Conservation (phyloP, 2,329 filamentous ascomycete genomes). For the Exophiala spinifera region DNA sequence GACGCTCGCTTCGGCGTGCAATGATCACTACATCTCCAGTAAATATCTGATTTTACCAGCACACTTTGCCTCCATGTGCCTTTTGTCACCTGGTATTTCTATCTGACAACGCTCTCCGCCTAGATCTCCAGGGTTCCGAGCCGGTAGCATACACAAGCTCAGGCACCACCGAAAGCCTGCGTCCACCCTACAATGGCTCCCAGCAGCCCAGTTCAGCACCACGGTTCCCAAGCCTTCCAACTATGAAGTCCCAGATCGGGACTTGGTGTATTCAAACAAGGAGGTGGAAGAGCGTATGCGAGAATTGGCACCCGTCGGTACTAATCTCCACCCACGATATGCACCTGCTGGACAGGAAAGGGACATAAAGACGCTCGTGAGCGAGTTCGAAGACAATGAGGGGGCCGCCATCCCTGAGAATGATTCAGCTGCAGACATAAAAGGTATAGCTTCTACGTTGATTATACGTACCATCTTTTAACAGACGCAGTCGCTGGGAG, state of each 20-base stretch:
- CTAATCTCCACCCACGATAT: conserved; percentile 17
- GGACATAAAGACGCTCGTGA: conserved; percentile 32
- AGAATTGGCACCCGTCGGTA: conserved; percentile 36
- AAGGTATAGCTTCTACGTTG: conserved; percentile 23
- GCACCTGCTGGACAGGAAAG: conserved; percentile 12
- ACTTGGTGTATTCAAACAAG: conserved; percentile 21
- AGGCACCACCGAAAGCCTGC: not conserved
- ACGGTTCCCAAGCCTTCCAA: not conserved
- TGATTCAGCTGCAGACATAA: not conserved
- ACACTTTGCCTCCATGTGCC: not conserved
- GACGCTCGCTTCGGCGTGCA: conserved; percentile 50
- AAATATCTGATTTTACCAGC: conserved; percentile 10
- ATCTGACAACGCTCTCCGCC: not conserved
- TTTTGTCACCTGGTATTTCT: not conserved
- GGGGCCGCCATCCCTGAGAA: not conserved
- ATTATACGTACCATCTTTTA: conserved; percentile 37
- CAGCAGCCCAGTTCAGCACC: conserved; percentile 8
- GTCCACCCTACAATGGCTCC: not conserved
- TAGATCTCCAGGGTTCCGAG: not conserved
- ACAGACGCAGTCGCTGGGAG: conserved; percentile 58
- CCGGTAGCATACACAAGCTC: not conserved
- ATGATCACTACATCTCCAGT: conserved; percentile 41
- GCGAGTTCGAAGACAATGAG: conserved; percentile 27
- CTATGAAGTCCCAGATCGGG: not conserved
- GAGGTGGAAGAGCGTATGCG: conserved; percentile 38